Conservation (phyloP, 805 yeast species). For the Candida tibetensis region DNA sequence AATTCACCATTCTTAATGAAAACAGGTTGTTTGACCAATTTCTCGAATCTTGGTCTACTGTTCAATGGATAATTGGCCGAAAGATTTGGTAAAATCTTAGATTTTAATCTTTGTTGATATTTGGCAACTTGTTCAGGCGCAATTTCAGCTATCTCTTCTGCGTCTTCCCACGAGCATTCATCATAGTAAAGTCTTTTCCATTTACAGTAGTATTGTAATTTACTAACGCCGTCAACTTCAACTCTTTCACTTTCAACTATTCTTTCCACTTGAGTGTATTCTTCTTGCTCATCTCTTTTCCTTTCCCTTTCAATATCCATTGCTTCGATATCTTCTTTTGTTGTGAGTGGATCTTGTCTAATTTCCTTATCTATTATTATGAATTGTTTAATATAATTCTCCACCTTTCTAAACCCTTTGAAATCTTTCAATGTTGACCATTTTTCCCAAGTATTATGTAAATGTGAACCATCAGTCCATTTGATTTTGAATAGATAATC, state of each 20-base stretch:
- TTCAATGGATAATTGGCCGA: constrained; percentile 71
- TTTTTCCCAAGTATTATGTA: constrained; percentile 93
- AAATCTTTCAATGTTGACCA: constrained; percentile 50
- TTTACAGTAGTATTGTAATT: constrained; percentile 79
- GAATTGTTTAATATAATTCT: constrained; percentile 81
- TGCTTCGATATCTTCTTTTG: constrained; percentile 88
- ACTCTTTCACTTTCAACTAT: constrained; percentile 82
- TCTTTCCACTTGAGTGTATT: constrained; percentile 83
- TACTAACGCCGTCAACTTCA: constrained; percentile 61
- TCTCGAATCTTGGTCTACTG: constrained; percentile 85
- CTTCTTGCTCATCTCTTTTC: constrained; percentile 76
- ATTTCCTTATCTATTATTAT: constrained; percentile 73
- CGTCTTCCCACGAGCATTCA: constrained; percentile 96
- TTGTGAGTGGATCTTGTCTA: constrained; percentile 74
- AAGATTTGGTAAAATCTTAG: constrained; percentile 78
- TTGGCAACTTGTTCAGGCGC: constrained; percentile 83
- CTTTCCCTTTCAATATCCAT: constrained; percentile 91
- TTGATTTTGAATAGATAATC: constrained; percentile 65
- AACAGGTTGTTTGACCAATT: constrained; percentile 79
- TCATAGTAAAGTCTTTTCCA: constrained; percentile 94
- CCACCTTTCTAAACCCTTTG: constrained; percentile 82
- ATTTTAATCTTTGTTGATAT: constrained; percentile 75
- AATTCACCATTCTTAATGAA: constrained; percentile 88
- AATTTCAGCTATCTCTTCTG: constrained; percentile 76
- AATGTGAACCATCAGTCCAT: constrained; percentile 85